Percentiles rank a stretch among this genome's conserved stretches.
Conservation (phyloP, 495 filamentous ascomycete genomes). For the Stereocaulon alpinum region DNA sequence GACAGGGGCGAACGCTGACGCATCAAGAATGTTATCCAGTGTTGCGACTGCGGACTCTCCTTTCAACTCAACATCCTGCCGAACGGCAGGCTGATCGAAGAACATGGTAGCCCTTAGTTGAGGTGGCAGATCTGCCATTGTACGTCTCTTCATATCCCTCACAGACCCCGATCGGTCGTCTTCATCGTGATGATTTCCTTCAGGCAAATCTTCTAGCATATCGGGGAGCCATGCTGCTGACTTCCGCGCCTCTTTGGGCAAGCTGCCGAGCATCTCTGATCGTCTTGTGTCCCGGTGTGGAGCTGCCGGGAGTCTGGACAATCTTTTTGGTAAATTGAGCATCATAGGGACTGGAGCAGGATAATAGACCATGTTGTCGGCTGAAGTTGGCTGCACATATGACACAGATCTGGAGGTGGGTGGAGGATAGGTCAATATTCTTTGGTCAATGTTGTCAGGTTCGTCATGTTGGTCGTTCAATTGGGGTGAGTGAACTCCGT, state of each 20-base stretch:
- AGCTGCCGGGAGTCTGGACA: slow-evolving; percentile 62
- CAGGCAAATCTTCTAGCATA: slow-evolving; percentile 20
- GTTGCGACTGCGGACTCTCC: slow-evolving; percentile 77
- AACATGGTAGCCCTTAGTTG: slow-evolving; percentile 86
- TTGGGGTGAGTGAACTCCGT: slow-evolving; percentile 68
- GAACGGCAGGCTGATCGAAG: slow-evolving; percentile 60
- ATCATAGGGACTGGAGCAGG: slow-evolving; percentile 89
- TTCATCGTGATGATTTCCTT: slow-evolving; percentile 6
- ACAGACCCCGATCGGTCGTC: slow-evolving; percentile 4
- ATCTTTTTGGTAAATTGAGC: slow-evolving; percentile 80
- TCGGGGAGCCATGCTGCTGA: slow-evolving; percentile 30
- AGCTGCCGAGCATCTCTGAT: slow-evolving; percentile 47
- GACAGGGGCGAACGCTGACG: slow-evolving; percentile 87
- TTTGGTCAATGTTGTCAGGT: slow-evolving; percentile 27
- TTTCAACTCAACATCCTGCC: slow-evolving; percentile 58
- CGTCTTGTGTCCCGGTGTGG: slow-evolving; percentile 56
- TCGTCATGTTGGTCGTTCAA: slow-evolving; percentile 22
- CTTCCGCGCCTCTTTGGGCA: slow-evolving; percentile 40
- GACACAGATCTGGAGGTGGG: slow-evolving; percentile 18
- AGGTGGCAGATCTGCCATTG: slow-evolving; percentile 53
- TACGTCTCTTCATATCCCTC: slow-evolving; percentile 27
- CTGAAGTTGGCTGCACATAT: slow-evolving; percentile 52
- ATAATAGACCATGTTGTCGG: slow-evolving; percentile 82
- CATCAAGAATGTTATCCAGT: slow-evolving; percentile 86
- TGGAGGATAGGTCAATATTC: slow-evolving; percentile 14